These are phyloP conservation scores for Lentinula raphanica DNA, from an alignment of 768 basidiomycete genomes.

Conservation along the genomic window DNA sequence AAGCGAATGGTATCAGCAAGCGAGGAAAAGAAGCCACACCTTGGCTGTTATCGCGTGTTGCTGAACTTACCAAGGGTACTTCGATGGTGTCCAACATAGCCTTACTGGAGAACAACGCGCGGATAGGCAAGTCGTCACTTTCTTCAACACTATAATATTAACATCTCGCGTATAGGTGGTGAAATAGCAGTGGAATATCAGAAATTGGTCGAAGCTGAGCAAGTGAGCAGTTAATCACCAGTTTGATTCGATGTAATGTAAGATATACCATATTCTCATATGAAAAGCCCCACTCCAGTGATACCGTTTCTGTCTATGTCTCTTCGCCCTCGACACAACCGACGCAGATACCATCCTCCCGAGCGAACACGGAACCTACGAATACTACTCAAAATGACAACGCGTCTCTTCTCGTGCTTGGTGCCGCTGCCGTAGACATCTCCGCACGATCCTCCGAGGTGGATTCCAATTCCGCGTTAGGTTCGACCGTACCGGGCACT, in stretches of 20 bases:
- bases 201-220: slow-evolving; percentile 34
- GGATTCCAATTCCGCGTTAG: slow-evolving; percentile 31
- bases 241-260: slow-evolving; percentile 2
- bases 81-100: slow-evolving; percentile 80
- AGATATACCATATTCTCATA: neutral
- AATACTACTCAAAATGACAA: neutral
- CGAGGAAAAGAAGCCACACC: slow-evolving; percentile 91
- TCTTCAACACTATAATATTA: neutral
- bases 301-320: neutral
- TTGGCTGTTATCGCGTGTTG: slow-evolving; percentile 83
- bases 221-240: slow-evolving; percentile 25
- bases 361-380: neutral
- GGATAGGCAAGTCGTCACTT: slow-evolving; percentile 55
- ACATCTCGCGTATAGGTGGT: slow-evolving; percentile 42
- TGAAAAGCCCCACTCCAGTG: slow-evolving; percentile 4
- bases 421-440: slow-evolving; percentile 87
- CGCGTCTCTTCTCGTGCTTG: slow-evolving; percentile 66
- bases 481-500: slow-evolving; percentile 77
- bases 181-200: slow-evolving; percentile 77
- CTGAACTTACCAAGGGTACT: slow-evolving; percentile 70
- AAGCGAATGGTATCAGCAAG: slow-evolving; percentile 70
- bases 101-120: slow-evolving; percentile 82
- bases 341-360: neutral
- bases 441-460: slow-evolving; percentile 44
- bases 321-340: neutral